Conservation (phyloP, 805 yeast species). For the Schizosaccharomyces octosporus region DNA sequence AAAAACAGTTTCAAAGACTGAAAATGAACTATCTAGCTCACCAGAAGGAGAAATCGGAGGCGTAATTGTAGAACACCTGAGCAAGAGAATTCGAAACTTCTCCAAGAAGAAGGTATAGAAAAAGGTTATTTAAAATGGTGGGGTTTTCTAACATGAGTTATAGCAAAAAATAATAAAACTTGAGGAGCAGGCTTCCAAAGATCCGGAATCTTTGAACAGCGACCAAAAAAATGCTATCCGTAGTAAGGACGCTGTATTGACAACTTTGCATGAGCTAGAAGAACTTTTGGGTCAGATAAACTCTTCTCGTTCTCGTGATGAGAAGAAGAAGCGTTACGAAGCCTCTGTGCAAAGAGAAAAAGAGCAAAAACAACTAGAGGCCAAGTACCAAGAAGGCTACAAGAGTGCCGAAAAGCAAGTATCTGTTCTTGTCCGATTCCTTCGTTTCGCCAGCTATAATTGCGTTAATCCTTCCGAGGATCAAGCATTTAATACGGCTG, state of each 20-base stretch:
- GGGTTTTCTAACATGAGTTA: neutral
- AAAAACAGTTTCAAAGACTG: neutral
- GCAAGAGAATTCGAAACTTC: neutral
- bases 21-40: neutral
- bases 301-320: neutral
- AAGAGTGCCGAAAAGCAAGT: neutral
- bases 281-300: neutral
- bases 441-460: neutral
- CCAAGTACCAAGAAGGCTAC: neutral
- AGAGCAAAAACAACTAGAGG: neutral
- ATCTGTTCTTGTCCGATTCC: neutral
- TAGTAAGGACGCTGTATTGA: slow-evolving; percentile 1
- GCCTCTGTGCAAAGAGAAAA: neutral
- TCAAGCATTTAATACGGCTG: neutral
- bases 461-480: slow-evolving; percentile 1
- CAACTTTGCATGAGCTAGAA: neutral
- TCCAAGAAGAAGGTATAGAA: neutral
- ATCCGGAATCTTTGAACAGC: neutral
- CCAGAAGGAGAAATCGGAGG: neutral
- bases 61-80: neutral
- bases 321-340: neutral
- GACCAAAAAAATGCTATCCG: neutral
- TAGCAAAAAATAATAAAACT: neutral
- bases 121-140: too few species aligned
- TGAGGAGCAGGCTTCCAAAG: neutral